phyloP scores from a whole-genome alignment of 345 rosid species.

The Salix udensis region DNA sequence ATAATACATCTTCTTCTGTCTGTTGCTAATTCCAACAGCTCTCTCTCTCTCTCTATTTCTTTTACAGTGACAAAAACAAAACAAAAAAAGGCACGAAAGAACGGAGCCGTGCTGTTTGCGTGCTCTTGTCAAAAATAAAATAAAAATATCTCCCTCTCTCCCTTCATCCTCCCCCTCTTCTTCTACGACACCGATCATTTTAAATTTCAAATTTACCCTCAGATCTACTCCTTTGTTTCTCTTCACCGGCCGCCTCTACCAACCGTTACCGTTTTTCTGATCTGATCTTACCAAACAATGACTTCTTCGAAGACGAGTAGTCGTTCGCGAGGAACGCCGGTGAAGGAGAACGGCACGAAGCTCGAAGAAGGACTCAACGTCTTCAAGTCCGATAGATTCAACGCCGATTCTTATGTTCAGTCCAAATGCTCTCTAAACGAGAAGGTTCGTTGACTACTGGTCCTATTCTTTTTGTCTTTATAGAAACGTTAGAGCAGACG shows the following conservation, averaged over 20 bases:
- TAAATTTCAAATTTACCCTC: not conserved
- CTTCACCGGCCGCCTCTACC: not conserved
- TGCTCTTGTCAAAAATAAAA: not conserved
- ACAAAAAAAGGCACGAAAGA: not conserved
- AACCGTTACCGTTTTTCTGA: not conserved
- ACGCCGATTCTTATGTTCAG: slow-evolving; percentile 86
- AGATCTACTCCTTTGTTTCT: not conserved
- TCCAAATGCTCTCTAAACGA: slow-evolving; percentile 95
- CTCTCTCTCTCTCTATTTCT: no score
- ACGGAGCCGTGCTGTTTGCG: not conserved
- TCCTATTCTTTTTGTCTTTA: not conserved
- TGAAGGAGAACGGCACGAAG: slow-evolving; percentile 69
- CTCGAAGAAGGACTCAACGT: slow-evolving; percentile 76
- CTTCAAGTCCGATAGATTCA: slow-evolving; percentile 91
- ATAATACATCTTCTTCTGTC: not conserved
- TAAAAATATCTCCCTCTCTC: not conserved
- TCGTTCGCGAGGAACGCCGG: slow-evolving; percentile 56
- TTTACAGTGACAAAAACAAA: no score
- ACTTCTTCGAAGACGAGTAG: slow-evolving; percentile 52
- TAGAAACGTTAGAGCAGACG: not conserved
- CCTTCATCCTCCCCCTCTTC: not conserved
- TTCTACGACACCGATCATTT: not conserved
- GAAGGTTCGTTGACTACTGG: slow-evolving; percentile 44
- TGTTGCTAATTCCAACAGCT: not conserved
- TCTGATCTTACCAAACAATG: not conserved